These are phyloP conservation scores for Lactarius pseudohatsudake DNA, from an alignment of 768 basidiomycete species.

Conservation along the genomic window DNA sequence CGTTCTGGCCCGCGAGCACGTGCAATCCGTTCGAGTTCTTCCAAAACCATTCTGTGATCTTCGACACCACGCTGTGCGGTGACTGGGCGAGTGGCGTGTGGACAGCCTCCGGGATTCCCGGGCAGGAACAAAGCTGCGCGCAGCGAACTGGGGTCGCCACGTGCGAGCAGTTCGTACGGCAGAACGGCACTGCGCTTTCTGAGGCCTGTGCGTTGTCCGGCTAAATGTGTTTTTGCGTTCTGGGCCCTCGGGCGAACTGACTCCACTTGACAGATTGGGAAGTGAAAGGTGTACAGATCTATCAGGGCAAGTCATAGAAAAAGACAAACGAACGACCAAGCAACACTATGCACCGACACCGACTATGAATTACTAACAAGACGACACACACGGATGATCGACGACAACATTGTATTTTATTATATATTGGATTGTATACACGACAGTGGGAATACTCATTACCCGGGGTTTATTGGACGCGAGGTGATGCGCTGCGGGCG, in stretches of 20 bases:
- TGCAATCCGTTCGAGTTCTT: slow-evolving; percentile 84
- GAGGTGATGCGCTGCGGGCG: not conserved
- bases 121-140: slow-evolving; percentile 86
- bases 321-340: not conserved
- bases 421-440: slow-evolving; percentile 1
- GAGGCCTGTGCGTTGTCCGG: slow-evolving; percentile 68
- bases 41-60: slow-evolving; percentile 71
- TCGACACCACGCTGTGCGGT: slow-evolving; percentile 87
- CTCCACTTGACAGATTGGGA: slow-evolving; percentile 65
- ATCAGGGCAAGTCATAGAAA: slow-evolving; percentile 42
- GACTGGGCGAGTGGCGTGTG: slow-evolving; percentile 90
- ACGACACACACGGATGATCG: slow-evolving; percentile 7
- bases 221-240: not conserved
- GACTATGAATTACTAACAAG: not conserved
- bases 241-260: slow-evolving; percentile 4
- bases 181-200: slow-evolving; percentile 64
- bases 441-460: not conserved
- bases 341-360: not conserved
- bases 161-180: slow-evolving; percentile 75
- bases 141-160: slow-evolving; percentile 77
- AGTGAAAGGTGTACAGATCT: slow-evolving; percentile 72
- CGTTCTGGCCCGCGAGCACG: slow-evolving; percentile 69
- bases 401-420: slow-evolving; percentile 14
- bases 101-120: slow-evolving; percentile 68
- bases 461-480: slow-evolving; percentile 6